Conservation (phyloP, 2,329 filamentous ascomycete genomes). For the Helicocarpus griseus region DNA sequence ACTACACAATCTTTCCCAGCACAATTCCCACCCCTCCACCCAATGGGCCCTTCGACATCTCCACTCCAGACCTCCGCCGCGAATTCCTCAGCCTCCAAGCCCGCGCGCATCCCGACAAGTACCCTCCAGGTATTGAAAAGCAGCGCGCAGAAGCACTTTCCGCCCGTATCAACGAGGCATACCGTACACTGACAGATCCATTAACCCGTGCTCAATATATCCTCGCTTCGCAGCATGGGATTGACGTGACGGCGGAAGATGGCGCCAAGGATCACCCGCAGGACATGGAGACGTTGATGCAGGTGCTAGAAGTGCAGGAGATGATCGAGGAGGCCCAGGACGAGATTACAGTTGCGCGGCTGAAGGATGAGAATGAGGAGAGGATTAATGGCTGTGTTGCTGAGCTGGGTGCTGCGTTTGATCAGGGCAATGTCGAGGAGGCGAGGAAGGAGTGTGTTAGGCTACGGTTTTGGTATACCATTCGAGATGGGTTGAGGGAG, state of each 20-base stretch:
- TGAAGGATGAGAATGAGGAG: constrained; percentile 58
- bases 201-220: constrained; percentile 82
- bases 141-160: constrained; percentile 65
- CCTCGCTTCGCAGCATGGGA: constrained; percentile 53
- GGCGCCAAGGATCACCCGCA: constrained; percentile 60
- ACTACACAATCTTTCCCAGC: constrained; percentile 82
- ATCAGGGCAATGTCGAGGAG: constrained; percentile 51
- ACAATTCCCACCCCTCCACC: constrained; percentile 73
- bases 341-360: constrained; percentile 53
- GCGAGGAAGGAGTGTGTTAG: constrained; percentile 65
- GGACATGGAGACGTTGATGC: constrained; percentile 65
- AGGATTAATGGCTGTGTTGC: constrained; percentile 56
- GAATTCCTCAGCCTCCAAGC: constrained; percentile 82
- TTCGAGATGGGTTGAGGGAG: constrained; percentile 65
- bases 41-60: constrained; percentile 61
- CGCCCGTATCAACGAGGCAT: constrained; percentile 81
- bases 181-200: constrained; percentile 71
- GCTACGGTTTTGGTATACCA: constrained; percentile 84
- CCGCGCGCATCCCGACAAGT: constrained; percentile 41
- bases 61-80: constrained; percentile 58
- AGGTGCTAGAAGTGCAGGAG: constrained; percentile 75
- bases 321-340: constrained; percentile 59
- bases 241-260: constrained; percentile 66
- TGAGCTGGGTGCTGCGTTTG: constrained; percentile 56
- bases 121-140: constrained; percentile 37